phyloP scores from a whole-genome alignment of 2,329 filamentous ascomycete genomes.

The Colletotrichum sp. region DNA sequence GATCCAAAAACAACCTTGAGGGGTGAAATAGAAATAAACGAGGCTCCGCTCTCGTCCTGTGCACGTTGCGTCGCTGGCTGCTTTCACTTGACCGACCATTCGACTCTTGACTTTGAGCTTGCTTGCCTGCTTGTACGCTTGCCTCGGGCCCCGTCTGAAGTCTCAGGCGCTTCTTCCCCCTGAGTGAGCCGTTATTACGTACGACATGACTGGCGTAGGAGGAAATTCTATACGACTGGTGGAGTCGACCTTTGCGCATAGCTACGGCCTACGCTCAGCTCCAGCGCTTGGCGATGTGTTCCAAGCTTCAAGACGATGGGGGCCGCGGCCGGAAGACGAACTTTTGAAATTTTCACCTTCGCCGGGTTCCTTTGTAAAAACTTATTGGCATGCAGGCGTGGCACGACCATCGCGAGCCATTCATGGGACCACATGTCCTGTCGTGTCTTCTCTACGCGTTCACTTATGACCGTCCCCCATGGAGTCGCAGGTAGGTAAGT shows the following conservation, averaged over 20 bases:
- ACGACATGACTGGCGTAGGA: not conserved
- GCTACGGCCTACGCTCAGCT: not conserved
- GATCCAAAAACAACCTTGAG: not conserved
- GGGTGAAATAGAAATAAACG: slow-evolving; percentile 4
- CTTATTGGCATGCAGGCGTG: not conserved
- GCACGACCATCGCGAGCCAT: not conserved
- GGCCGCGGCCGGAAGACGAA: not conserved
- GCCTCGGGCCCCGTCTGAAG: not conserved
- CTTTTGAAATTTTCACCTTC: slow-evolving; percentile 1
- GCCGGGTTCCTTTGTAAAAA: not conserved
- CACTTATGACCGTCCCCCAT: too few species aligned
- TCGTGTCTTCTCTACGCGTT: not conserved
- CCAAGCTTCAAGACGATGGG: not conserved
- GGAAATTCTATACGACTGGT: not conserved
- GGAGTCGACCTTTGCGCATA: slow-evolving; percentile 8
- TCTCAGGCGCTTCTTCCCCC: not conserved
- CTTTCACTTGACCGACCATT: not conserved
- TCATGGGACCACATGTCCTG: not conserved
- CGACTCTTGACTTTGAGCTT: not conserved
- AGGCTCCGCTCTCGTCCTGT: slow-evolving; percentile 1
- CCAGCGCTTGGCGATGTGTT: not conserved
- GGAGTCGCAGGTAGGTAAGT: not conserved
- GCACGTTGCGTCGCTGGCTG: not conserved
- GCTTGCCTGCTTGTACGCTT: not conserved
- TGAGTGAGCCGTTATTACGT: slow-evolving; percentile 6